These are phyloP conservation scores for Neurospora discreta DNA, from an alignment of 495 filamentous ascomycete species.

Conservation along the genomic window DNA sequence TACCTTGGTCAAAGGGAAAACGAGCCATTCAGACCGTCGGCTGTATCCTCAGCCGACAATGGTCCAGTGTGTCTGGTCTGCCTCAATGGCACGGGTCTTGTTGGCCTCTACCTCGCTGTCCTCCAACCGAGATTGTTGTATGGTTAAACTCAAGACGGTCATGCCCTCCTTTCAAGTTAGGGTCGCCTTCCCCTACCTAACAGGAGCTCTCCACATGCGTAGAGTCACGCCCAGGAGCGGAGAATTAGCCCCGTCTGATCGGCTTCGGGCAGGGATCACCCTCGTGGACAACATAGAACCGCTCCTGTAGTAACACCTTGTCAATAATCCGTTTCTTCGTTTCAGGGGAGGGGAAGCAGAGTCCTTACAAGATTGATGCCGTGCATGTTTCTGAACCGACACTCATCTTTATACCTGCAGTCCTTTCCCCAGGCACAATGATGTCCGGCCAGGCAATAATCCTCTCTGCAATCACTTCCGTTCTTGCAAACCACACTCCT, in stretches of 20 bases:
- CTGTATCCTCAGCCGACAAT: background rate
- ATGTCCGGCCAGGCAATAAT: conserved; percentile 24
- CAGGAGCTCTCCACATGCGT: background rate
- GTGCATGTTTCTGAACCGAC: conserved; percentile 20
- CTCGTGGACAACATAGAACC: background rate
- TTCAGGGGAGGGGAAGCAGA: background rate
- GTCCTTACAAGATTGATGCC: conserved; percentile 24
- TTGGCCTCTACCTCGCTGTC: background rate
- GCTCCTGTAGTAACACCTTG: background rate
- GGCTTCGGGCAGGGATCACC: background rate
- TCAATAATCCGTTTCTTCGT: background rate
- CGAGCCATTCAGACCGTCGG: background rate
- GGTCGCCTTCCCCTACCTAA: background rate
- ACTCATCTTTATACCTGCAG: conserved; percentile 15
- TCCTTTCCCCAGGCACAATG: conserved; percentile 16
- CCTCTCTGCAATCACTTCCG: conserved; percentile 13
- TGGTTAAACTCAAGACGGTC: background rate
- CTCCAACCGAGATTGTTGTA: background rate
- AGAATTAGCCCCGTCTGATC: background rate
- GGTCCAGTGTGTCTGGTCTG: background rate
- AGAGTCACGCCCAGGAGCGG: background rate
- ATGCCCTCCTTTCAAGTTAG: background rate
- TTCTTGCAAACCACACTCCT: conserved; percentile 14
- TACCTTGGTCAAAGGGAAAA: background rate
- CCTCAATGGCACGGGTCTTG: background rate